These are phyloP conservation scores for Primulina eburnea DNA, from an alignment of 257 asterid genomes.

Conservation along the genomic window DNA sequence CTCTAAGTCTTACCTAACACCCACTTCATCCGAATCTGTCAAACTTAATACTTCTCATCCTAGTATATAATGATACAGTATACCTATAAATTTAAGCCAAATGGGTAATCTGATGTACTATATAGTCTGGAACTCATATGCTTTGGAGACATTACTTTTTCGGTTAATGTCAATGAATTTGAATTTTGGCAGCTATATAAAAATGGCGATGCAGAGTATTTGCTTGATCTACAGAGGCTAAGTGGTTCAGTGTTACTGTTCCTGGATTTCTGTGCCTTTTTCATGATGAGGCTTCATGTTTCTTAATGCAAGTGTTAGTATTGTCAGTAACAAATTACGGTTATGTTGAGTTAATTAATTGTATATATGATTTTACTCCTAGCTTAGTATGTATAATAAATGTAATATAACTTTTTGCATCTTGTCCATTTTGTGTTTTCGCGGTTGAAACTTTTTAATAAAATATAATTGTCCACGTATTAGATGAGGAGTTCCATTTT, in stretches of 20 bases:
- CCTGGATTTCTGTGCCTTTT: constrained; percentile 86
- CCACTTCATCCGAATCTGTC: neutral
- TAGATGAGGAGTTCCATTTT: neutral
- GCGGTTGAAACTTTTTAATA: neutral
- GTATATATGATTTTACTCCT: neutral
- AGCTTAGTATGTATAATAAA: neutral
- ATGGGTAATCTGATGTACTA: neutral
- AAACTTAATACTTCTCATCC: neutral
- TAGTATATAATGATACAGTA: neutral
- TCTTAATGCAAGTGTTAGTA: constrained; percentile 20
- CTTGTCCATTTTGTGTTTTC: neutral
- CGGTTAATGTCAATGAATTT: constrained; percentile 19
- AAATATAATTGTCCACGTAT: neutral
- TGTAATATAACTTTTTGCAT: neutral
- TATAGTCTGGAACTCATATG: neutral
- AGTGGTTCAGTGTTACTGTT: constrained; percentile 87
- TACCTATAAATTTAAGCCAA: neutral
- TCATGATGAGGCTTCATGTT: constrained; percentile 61
- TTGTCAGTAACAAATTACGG: neutral
- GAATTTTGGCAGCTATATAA: constrained; percentile 72
- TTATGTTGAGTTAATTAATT: neutral
- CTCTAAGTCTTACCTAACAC: neutral
- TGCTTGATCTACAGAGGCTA: constrained; percentile 88
- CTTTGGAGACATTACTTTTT: neutral
- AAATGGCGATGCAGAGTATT: constrained; percentile 63